phyloP scores from a whole-genome alignment of 2,329 filamentous ascomycete species.

The Thelonectria olida region DNA sequence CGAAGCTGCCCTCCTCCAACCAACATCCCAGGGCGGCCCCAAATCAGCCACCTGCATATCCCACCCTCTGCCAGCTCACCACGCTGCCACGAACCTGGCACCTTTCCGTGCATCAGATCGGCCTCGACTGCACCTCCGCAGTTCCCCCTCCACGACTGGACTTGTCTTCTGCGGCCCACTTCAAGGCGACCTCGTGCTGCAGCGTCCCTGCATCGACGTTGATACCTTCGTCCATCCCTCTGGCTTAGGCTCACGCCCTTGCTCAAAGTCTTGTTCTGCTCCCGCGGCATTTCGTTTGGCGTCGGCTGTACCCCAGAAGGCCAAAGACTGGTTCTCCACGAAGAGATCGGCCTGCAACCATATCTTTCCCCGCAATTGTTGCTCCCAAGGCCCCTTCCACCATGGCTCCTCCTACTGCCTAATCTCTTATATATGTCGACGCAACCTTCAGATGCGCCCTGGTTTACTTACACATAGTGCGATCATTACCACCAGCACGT shows the following conservation, averaged over 20 bases:
- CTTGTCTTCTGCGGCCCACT: slow-evolving; percentile 32
- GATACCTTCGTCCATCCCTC: slow-evolving; percentile 33
- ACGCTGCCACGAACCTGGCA: slow-evolving; percentile 41
- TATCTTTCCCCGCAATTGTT: slow-evolving; percentile 39
- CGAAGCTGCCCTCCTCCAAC: slow-evolving; percentile 37
- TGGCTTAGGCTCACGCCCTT: slow-evolving; percentile 26
- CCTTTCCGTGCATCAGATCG: slow-evolving; percentile 40
- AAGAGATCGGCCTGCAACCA: slow-evolving; percentile 38
- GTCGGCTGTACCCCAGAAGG: slow-evolving; percentile 38
- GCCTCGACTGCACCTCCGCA: slow-evolving; percentile 34
- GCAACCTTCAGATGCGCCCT: slow-evolving; percentile 43
- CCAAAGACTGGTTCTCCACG: slow-evolving; percentile 32
- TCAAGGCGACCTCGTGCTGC: slow-evolving; percentile 30
- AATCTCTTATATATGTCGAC: slow-evolving; percentile 50
- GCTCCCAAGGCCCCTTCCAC: slow-evolving; percentile 43
- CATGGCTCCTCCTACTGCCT: slow-evolving; percentile 47
- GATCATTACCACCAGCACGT: slow-evolving; percentile 29
- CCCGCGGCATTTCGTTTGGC: slow-evolving; percentile 25
- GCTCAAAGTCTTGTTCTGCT: slow-evolving; percentile 3
- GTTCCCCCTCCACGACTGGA: slow-evolving; percentile 27
- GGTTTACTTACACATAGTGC: slow-evolving; percentile 37
- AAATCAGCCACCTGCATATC: slow-evolving; percentile 48
- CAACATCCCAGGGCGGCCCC: slow-evolving; percentile 36
- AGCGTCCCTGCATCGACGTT: slow-evolving; percentile 40
- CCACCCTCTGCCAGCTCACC: slow-evolving; percentile 44